Evolutionary conservation across 73 alveolate genomes (phyloP).

Genomic region (Paramecium tetraurelia): DNA sequence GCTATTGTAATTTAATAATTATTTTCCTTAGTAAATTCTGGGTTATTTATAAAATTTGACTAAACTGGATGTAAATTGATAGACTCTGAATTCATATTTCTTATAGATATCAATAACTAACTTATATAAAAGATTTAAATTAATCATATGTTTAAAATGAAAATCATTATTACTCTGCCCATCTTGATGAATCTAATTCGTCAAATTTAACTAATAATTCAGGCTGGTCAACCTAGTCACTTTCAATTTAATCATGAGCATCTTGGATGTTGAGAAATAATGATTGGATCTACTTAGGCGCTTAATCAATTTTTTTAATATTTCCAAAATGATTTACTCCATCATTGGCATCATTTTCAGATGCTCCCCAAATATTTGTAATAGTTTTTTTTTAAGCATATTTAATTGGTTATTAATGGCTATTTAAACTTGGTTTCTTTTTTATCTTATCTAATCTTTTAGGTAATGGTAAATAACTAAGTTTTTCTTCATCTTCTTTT

Average conservation of each 20-base stretch:
- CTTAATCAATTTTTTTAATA: not conserved
- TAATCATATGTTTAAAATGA: not conserved
- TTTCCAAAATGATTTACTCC: not conserved
- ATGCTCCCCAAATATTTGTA: not conserved
- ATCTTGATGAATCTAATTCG: not conserved
- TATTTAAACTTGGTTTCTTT: not conserved
- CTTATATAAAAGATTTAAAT: not conserved
- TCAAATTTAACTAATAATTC: conserved; percentile 24
- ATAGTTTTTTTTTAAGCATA: not conserved
- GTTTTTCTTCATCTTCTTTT: not conserved
- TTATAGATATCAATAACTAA: too few relatives aligned
- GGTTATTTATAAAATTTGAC: too few relatives aligned
- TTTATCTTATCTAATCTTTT: not conserved
- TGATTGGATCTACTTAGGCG: not conserved
- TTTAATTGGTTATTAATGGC: not conserved
- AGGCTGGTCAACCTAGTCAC: not conserved
- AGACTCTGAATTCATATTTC: too few relatives aligned
- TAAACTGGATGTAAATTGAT: too few relatives aligned
- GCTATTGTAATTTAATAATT: too few relatives aligned
- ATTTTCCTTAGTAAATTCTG: too few relatives aligned
- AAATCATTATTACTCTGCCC: not conserved
- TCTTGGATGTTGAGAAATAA: not conserved
- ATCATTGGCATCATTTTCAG: not conserved
- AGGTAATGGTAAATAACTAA: not conserved
- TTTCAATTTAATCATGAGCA: not conserved